Percentiles rank a stretch among this genome's conserved stretches.
Evolutionary conservation across 2,329 filamentous ascomycete genomes (phyloP).

Genomic region (Paraphoma chrysanthemicola): DNA sequence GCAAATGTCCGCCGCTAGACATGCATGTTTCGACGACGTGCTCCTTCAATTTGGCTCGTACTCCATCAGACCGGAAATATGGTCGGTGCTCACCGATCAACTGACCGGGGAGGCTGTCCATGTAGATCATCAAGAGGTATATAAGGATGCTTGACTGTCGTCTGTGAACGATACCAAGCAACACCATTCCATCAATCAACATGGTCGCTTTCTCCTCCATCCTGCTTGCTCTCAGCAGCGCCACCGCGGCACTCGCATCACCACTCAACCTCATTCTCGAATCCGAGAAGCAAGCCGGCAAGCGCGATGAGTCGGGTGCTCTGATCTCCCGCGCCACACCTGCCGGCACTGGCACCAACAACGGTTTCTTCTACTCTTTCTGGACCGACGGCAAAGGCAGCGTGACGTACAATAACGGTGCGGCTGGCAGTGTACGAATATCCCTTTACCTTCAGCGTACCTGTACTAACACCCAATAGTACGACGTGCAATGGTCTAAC

Average conservation of each 20-base stretch:
- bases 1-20: constrained; percentile 28
- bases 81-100: constrained; percentile 5
- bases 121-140: constrained; percentile 15
- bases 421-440: constrained; percentile 4
- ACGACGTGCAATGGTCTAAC: constrained; percentile 58
- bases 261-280: constrained; percentile 33
- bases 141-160: constrained; percentile 18
- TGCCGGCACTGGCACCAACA: constrained; percentile 34
- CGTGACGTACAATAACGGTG: constrained; percentile 63
- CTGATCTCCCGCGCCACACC: constrained; percentile 26
- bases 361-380: constrained; percentile 55
- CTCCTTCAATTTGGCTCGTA: constrained; percentile 12
- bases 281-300: constrained; percentile 17
- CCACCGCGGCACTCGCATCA: constrained; percentile 33
- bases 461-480: constrained; percentile 50
- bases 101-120: constrained; percentile 5
- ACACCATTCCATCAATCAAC: constrained; percentile 13
- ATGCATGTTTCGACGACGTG: constrained; percentile 5
- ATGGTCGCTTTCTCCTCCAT: constrained; percentile 43
- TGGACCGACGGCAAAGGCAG: constrained; percentile 62
- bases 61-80: constrained; percentile 18
- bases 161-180: constrained; percentile 13
- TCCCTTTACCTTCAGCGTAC: background rate
- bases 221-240: constrained; percentile 34
- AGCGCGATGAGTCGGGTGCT: constrained; percentile 13